Evolutionary conservation across 2,329 filamentous ascomycete genomes (phyloP), one percentile per base, ranked within the genome.

Genomic region (Lecanicillium sp.): DNA sequence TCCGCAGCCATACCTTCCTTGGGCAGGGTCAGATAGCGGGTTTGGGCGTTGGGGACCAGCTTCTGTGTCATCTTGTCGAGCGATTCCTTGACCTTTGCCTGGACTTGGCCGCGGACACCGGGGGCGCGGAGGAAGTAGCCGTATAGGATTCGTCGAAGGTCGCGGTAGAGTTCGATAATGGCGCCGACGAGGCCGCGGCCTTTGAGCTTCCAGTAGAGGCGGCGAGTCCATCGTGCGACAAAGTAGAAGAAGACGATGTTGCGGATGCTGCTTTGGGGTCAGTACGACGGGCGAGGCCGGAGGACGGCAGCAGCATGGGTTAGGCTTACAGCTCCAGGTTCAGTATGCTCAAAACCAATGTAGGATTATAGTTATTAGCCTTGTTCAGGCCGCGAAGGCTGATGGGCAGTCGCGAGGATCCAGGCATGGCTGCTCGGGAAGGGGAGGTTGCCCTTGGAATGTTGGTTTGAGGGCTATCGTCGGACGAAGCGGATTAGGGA

Each of bases 191-290:
- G 60, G 48, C 92, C 92, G 57, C 92, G 87, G 49, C 92, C 92
- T 54, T 85, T 86, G 49, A 96, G 73, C 56, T 92, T 85, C 66
- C 87, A 83, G 58, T 86, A 83, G 19, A 77, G 74, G 54, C 83
- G 85, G 48, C 87, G 85, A 22, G 83, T 76, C 71, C 88, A 84
- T 56, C 89, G 83, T 34, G 94, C 68, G 43, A 95, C 59, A 65
- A 96, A 95, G 51, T 94, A 75, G 55, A 89, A 71, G 61, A 96
- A 94, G 51, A 96, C 69, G 43, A 95, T 69, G 58, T 95, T 94
- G 39, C 86, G 85, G 45, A 95, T 55, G 43, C 86, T 90, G 46
- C n/a, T n/a, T 47, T 12, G n/a, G 19, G 16, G 35, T n/a, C n/a
- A n/a, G n/a, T n/a, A n/a, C n/a, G n/a, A n/a, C n/a, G n/a, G n/a